A percentile compares a stretch with the other conserved stretches of the same genome.
Conservation (phyloP, 192 early-diverging fungal species). For the Jimgerdemannia lactiflua region DNA sequence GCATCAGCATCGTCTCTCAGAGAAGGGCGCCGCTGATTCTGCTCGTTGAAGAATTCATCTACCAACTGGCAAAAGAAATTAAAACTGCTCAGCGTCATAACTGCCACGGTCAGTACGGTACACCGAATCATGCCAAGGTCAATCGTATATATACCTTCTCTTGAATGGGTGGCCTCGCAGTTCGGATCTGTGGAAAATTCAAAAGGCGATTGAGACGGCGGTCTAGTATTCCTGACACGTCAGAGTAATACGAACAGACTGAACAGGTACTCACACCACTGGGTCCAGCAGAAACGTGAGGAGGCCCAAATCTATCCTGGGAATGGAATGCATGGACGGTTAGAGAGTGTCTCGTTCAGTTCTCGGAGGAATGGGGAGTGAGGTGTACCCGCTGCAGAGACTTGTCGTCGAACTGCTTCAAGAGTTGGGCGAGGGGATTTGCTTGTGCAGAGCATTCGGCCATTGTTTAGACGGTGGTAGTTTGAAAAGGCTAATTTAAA, state of each 20-base stretch:
- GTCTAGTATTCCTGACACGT: not conserved
- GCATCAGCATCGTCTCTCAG: not conserved
- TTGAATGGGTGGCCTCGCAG: constrained; percentile 14
- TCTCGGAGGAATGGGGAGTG: not conserved
- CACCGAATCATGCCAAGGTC: not conserved
- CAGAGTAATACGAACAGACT: not conserved
- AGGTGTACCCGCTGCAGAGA: constrained; percentile 72
- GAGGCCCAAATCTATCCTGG: not conserved
- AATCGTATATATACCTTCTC: not conserved
- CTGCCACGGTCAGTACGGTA: not conserved
- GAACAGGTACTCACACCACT: not conserved
- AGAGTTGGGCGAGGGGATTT: constrained; percentile 74
- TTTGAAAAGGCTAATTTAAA: too few relatives aligned
- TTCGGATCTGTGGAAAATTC: constrained; percentile 21
- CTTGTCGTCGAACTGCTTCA: constrained; percentile 81
- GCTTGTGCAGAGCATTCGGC: constrained; percentile 69
- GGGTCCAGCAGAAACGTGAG: constrained; percentile 10
- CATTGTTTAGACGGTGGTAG: too few relatives aligned
- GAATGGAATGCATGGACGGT: not conserved
- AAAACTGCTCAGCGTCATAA: not conserved
- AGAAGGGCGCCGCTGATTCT: constrained; percentile 9
- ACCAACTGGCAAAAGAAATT: constrained; percentile 21
- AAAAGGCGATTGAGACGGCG: not conserved
- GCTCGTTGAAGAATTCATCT: constrained; percentile 34
- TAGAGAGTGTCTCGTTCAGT: not conserved